A percentile compares a stretch with the other conserved stretches of the same genome.
Evolutionary conservation across 1,139 yeast genomes (phyloP).

Genomic region (Nakaseomyces glabratus): DNA sequence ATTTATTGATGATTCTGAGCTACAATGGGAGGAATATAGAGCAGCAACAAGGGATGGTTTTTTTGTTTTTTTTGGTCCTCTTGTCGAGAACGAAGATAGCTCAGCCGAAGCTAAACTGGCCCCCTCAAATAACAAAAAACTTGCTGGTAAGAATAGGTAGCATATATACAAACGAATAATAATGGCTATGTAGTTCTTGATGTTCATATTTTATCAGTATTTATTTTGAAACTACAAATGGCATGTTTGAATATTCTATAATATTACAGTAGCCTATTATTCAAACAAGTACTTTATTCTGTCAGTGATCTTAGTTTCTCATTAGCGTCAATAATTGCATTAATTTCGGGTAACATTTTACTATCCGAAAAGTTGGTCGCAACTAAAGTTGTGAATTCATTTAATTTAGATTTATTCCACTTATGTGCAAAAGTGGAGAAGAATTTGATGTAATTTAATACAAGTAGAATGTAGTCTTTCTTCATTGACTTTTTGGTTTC

Average conservation of each 20-base stretch:
- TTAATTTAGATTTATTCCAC: conserved; percentile 22
- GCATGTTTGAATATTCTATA: too few relatives aligned
- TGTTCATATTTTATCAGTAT: not conserved
- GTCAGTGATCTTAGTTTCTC: not conserved
- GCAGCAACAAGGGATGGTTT: conserved; percentile 93
- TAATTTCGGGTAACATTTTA: not conserved
- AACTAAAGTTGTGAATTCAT: conserved; percentile 8
- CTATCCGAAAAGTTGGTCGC: not conserved
- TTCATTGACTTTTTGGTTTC: conserved; percentile 7
- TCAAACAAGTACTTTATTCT: too few relatives aligned
- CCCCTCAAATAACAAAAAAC: conserved; percentile 36
- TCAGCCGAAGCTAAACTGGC: conserved; percentile 36
- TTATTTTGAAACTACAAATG: too few relatives aligned
- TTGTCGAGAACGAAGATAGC: conserved; percentile 55
- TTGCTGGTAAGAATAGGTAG: too few relatives aligned
- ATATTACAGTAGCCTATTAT: too few relatives aligned
- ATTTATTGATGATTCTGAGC: conserved; percentile 89
- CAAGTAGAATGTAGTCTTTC: conserved; percentile 13
- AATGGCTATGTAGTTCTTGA: too few relatives aligned
- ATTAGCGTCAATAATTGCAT: conserved; percentile 7
- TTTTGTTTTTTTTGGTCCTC: conserved; percentile 90
- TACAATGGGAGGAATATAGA: conserved; percentile 87
- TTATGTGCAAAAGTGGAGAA: conserved; percentile 15
- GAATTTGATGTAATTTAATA: conserved; percentile 21
- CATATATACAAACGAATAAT: too few relatives aligned